These are phyloP conservation scores for Collybia nuda DNA, from an alignment of 768 basidiomycete species.

Conservation along the genomic window DNA sequence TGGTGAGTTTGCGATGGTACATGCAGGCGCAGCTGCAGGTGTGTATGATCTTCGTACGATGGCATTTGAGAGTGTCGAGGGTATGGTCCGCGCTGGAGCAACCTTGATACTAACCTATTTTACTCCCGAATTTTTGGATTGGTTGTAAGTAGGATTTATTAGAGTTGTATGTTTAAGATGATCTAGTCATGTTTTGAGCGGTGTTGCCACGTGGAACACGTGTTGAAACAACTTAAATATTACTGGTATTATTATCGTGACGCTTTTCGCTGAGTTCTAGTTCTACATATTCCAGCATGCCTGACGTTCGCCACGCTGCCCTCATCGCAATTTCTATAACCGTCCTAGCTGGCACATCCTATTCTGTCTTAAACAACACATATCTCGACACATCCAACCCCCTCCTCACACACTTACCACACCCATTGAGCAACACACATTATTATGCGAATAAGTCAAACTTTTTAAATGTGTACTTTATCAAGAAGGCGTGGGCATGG, in stretches of 20 bases:
- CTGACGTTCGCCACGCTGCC: conserved; percentile 25
- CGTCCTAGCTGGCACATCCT: conserved; percentile 60
- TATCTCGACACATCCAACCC: conserved; percentile 88
- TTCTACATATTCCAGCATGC: conserved; percentile 12
- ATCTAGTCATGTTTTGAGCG: too few species aligned
- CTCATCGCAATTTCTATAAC: conserved; percentile 44
- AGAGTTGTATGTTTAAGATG: background rate
- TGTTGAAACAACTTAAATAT: too few species aligned
- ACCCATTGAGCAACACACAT: conserved; percentile 59
- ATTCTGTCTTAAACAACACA: conserved; percentile 62
- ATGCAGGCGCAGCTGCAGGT: conserved; percentile 89
- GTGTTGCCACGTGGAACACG: too few species aligned
- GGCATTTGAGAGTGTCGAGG: conserved; percentile 92
- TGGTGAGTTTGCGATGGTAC: conserved; percentile 97
- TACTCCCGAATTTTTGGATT: conserved; percentile 93
- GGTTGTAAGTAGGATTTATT: conserved; percentile 44
- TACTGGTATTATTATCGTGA: too few species aligned
- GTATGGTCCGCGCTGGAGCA: conserved; percentile 91
- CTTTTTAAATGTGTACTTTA: conserved; percentile 79
- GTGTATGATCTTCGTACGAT: conserved; percentile 91
- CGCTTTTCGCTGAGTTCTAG: too few species aligned
- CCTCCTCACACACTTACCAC: conserved; percentile 63
- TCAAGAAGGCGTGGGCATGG: conserved; percentile 93
- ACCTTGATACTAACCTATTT: conserved; percentile 94
- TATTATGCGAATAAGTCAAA: conserved; percentile 85